Evolutionary conservation across 2,329 filamentous ascomycete species (phyloP).

Genomic region (Boeremia exigua): DNA sequence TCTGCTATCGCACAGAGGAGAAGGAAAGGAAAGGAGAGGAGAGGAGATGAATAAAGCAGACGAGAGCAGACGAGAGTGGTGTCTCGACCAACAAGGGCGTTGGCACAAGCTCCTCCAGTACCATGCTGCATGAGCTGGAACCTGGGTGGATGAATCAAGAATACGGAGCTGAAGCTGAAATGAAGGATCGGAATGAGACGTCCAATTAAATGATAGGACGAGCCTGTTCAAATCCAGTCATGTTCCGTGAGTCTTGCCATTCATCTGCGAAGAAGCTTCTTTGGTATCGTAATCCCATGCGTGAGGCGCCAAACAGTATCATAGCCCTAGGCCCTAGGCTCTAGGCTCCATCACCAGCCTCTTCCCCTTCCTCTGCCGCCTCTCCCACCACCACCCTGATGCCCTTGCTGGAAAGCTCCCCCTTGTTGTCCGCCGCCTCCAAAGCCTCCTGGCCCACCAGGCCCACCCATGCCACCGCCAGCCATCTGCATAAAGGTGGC

Average conservation of each 20-base stretch:
- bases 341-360: conserved; percentile 26
- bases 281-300: conserved; percentile 26
- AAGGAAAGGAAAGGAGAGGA: neutral
- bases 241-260: conserved; percentile 1
- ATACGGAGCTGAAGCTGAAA: neutral
- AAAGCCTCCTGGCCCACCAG: conserved; percentile 19
- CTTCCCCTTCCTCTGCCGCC: conserved; percentile 30
- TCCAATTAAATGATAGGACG: neutral
- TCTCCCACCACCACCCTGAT: conserved; percentile 33
- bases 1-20: neutral
- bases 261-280: conserved; percentile 14
- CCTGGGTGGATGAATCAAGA: neutral
- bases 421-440: conserved; percentile 31
- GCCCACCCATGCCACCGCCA: conserved; percentile 37
- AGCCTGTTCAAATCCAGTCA: neutral
- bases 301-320: conserved; percentile 25
- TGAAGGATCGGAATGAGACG: neutral
- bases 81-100: too few species aligned
- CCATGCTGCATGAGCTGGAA: neutral
- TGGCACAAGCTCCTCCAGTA: neutral
- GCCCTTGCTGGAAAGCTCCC: conserved; percentile 37
- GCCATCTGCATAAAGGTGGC: conserved; percentile 45
- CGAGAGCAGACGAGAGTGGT: too few species aligned
- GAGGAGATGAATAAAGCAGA: too few species aligned
- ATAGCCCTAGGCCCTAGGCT: neutral